Base-by-base conservation (phyloP, 768 basidiomycete species). In the Cystofilobasidium ferigula region DNA sequence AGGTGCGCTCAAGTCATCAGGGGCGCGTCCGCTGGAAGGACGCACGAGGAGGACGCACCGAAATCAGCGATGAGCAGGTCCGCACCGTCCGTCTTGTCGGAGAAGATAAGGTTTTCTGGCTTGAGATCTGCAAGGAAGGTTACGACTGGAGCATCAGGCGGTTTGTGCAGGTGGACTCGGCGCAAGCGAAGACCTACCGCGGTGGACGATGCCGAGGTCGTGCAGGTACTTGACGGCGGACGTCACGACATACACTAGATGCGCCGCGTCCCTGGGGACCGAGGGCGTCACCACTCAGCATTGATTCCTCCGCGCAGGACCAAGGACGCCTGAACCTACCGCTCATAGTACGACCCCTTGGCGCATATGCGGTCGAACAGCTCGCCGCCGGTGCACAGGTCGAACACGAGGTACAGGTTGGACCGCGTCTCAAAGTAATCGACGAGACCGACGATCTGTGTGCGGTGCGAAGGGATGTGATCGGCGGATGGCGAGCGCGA, bases 321-420 rank as follows among this genome's bases (percentile, higher is more conserved):
- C 24, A 20, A 63, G 22, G 61, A 10, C 48, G 53, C 38, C 34
- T 32, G 30, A 28, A 78, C 85, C 71, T 70, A 90, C 89, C 84
- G 85, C 78, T 99, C 94, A 73, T 90, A 92, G 76, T 95, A 98
- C 74, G 90, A 90, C 60, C 70, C 70, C 51, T 57, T 90, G 35
- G 91, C 90, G 73, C 94, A 98, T 79, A 99, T 98, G 58, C 94
- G 83, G 76, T 99, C 94, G 72, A 99, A 98, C n/a, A 99, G 84
- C 77, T 99, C 94, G 51, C 94, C 93, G 22, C 71, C 70, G 18
- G 65, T 67, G 32, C 65, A 67, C n/a, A 67, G 59, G 54, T 98
- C 94, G 77, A 95, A 95, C 71, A 86, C 86, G 63, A 97, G 86
- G 77, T 97, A 91, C 2, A 95, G 82, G 72, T 94, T 95, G 77